Conservation (phyloP, 1,284 basidiomycete genomes). For the Ceraceosorus guamensis region DNA sequence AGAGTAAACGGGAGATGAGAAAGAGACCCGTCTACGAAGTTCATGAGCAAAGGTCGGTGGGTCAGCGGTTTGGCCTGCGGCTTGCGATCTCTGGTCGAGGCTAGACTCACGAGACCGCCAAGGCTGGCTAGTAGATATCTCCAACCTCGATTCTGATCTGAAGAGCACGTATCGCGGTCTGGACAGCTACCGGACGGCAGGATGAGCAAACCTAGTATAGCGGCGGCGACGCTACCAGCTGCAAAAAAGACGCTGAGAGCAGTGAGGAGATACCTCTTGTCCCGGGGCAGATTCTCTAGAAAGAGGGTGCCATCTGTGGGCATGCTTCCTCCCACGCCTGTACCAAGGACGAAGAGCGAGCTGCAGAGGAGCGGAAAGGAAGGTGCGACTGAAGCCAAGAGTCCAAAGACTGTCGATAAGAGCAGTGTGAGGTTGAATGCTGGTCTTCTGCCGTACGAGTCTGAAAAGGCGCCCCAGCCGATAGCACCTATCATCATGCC, state of each 20-base stretch:
- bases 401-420: constrained; percentile 80
- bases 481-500: constrained; percentile 96
- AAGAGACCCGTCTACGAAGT: constrained; percentile 70
- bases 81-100: neutral
- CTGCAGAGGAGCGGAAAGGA: constrained; percentile 68
- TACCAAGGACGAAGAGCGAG: constrained; percentile 77
- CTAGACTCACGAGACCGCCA: constrained; percentile 10
- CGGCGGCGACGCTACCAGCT: constrained; percentile 25
- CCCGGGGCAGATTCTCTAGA: constrained; percentile 84
- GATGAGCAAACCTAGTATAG: constrained; percentile 21
- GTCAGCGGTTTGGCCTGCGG: constrained; percentile 5
- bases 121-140: constrained; percentile 23
- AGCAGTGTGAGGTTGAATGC: constrained; percentile 89
- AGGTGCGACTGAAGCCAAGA: constrained; percentile 69
- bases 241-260: constrained; percentile 76
- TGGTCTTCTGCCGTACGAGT: constrained; percentile 62
- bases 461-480: constrained; percentile 39
- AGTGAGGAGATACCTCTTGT: constrained; percentile 85
- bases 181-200: constrained; percentile 15
- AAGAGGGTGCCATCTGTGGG: constrained; percentile 92
- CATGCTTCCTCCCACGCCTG: constrained; percentile 74
- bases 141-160: constrained; percentile 14
- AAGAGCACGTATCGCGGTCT: neutral
- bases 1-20: constrained; percentile 70
- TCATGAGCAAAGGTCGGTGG: neutral